A percentile compares a stretch with the other conserved stretches of the same genome.
These are phyloP conservation scores for Talaromyces sp. DNA, from an alignment of 2,329 filamentous ascomycete species.

Conservation along the genomic window DNA sequence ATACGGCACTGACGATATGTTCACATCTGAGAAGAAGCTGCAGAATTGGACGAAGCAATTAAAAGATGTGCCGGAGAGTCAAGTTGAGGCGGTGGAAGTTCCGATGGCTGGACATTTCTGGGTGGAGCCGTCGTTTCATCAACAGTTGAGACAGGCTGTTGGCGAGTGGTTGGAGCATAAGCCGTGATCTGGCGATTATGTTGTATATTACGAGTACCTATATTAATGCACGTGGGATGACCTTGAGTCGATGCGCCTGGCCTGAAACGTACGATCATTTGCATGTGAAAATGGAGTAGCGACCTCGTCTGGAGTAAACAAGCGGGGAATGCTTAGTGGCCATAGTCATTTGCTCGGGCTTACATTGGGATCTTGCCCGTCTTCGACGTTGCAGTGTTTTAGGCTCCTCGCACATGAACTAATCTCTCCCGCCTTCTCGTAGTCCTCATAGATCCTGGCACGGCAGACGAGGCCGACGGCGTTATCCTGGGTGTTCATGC, in stretches of 20 bases:
- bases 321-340: background rate
- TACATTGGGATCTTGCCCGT: background rate
- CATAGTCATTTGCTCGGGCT: background rate
- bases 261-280: background rate
- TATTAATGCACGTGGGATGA: background rate
- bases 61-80: conserved; percentile 40
- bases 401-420: background rate
- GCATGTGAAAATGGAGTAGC: background rate
- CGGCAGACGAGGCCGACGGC: background rate
- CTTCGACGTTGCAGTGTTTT: background rate
- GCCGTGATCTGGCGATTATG: background rate
- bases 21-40: conserved; percentile 64
- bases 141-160: conserved; percentile 38
- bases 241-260: background rate
- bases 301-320: background rate
- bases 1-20: conserved; percentile 72
- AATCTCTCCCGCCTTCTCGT: background rate
- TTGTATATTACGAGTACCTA: background rate
- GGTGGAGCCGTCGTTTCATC: conserved; percentile 52
- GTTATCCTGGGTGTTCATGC: conserved; percentile 4
- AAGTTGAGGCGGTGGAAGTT: conserved; percentile 51
- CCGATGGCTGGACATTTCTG: conserved; percentile 61
- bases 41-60: conserved; percentile 63
- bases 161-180: conserved; percentile 37
- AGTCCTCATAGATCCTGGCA: background rate